Evolutionary conservation across 2,329 filamentous ascomycete species (phyloP).

Genomic region (Zasmidium angulare): DNA sequence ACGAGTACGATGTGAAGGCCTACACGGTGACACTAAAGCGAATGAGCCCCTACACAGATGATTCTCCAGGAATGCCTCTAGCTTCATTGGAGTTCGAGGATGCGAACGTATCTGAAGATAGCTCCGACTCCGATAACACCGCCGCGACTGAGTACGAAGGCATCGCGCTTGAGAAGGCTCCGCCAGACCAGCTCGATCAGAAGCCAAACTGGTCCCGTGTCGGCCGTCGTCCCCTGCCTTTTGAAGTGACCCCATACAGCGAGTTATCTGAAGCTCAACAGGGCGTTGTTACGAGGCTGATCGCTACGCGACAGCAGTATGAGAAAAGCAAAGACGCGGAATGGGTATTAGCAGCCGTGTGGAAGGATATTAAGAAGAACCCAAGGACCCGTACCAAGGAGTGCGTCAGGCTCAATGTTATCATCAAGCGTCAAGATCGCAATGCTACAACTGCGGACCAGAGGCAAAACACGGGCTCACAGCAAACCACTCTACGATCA

Average conservation of each 20-base stretch:
- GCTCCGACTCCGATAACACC: background rate
- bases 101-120: no score
- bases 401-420: conserved; percentile 1
- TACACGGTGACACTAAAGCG: no score
- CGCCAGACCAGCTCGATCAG: background rate
- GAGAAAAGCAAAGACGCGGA: conserved; percentile 8
- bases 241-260: conserved; percentile 2
- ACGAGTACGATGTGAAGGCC: no score
- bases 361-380: background rate
- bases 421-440: conserved; percentile 8
- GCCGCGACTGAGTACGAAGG: conserved; percentile 2
- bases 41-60: no score
- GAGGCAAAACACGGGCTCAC: background rate
- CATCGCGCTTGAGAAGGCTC: conserved; percentile 5
- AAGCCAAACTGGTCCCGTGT: conserved; percentile 7
- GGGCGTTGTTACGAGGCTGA: conserved; percentile 7
- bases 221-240: background rate
- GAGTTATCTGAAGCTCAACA: conserved; percentile 2
- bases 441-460: background rate
- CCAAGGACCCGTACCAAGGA: background rate
- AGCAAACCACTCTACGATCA: no score
- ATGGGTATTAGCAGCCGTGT: conserved; percentile 8
- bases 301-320: background rate
- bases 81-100: no score
- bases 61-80: no score